These are phyloP conservation scores for Tolypocladium tundrense DNA, from an alignment of 2,329 filamentous ascomycete genomes.

Conservation along the genomic window DNA sequence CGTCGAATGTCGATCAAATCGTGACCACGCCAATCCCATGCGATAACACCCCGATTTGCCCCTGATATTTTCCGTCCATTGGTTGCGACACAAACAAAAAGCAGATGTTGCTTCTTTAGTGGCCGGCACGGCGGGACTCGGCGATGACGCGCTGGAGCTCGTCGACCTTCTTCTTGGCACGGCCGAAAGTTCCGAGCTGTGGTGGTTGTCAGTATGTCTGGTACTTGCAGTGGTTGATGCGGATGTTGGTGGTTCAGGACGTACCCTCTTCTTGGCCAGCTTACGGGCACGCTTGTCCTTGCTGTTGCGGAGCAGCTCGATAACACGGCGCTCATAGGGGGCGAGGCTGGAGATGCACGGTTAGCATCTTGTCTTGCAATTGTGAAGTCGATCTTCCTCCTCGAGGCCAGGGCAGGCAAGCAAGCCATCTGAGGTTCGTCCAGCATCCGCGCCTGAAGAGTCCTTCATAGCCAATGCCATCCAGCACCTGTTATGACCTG, in stretches of 20 bases:
- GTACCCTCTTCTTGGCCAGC: conserved; percentile 97
- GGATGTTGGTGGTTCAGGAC: conserved; percentile 22
- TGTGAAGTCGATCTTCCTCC: background rate
- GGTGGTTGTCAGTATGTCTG: conserved; percentile 9
- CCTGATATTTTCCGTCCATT: background rate
- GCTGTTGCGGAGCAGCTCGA: conserved; percentile 97
- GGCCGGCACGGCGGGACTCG: conserved; percentile 66
- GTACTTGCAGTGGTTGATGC: background rate
- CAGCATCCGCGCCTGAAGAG: background rate
- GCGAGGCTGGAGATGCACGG: conserved; percentile 49
- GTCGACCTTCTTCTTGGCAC: conserved; percentile 99
- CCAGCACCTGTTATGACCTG: background rate
- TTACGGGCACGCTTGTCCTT: conserved; percentile 99
- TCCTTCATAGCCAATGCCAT: background rate
- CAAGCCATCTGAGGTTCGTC: background rate
- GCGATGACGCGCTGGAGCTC: conserved; percentile 97
- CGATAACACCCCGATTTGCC: conserved; percentile 11
- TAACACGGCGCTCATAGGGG: conserved; percentile 95
- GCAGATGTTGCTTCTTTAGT: conserved; percentile 35
- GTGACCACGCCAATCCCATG: conserved; percentile 26
- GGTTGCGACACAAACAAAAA: background rate
- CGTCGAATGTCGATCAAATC: conserved; percentile 19
- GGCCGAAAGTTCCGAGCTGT: conserved; percentile 94
- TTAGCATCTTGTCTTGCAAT: conserved; percentile 15
- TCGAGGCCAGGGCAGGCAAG: background rate